Conservation (phyloP, 768 basidiomycete genomes). For the Rhodotorula babjevae region DNA sequence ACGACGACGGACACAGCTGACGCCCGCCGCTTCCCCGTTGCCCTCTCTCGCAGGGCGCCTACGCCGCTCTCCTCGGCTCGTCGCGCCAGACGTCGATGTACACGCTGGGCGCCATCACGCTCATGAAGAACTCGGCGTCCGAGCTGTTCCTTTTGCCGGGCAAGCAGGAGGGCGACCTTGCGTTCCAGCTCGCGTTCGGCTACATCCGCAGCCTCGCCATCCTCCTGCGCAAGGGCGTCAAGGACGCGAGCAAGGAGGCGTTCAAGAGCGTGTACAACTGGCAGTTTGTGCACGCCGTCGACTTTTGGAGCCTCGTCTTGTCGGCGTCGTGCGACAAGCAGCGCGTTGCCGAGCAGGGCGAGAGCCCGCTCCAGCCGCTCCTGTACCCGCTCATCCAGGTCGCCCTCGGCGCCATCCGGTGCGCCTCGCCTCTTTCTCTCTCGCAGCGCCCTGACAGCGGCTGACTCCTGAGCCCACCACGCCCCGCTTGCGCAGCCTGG, state of each 20-base stretch:
- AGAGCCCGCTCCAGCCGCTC: constrained; percentile 76
- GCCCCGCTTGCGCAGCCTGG: constrained; percentile 48
- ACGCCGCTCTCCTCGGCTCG: constrained; percentile 75
- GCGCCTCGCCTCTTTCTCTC: constrained; percentile 44
- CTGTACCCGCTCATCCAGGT: constrained; percentile 96
- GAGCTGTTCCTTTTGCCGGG: constrained; percentile 80
- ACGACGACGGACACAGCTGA: background rate
- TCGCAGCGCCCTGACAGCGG: background rate
- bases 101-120: constrained; percentile 81
- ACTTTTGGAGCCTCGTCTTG: constrained; percentile 91
- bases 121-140: constrained; percentile 97
- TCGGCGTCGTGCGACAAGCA: constrained; percentile 69
- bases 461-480: background rate
- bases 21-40: background rate
- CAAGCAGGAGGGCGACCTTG: constrained; percentile 47
- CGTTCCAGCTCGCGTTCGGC: constrained; percentile 92
- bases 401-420: constrained; percentile 87
- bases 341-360: constrained; percentile 55
- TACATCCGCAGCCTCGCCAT: constrained; percentile 94
- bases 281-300: constrained; percentile 92
- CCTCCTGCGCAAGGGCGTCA: constrained; percentile 84
- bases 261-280: constrained; percentile 96
- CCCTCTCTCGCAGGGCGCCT: constrained; percentile 61
- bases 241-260: constrained; percentile 80
- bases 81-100: constrained; percentile 79